phyloP scores from a whole-genome alignment of 495 filamentous ascomycete genomes.

The Cercophora newfieldiana region DNA sequence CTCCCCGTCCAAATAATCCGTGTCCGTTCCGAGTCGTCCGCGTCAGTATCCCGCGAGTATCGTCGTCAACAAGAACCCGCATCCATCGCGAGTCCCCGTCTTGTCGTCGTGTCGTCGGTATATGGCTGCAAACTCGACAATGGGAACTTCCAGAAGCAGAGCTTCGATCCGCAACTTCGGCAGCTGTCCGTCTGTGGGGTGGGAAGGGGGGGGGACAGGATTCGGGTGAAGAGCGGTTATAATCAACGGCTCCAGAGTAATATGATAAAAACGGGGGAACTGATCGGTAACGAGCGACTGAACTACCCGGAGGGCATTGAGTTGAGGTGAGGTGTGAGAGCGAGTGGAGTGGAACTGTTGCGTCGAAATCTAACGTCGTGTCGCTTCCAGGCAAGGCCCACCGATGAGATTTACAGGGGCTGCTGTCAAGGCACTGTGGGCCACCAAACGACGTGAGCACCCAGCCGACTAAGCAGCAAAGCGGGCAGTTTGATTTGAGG shows the following conservation, averaged over 20 bases:
- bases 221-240: slow-evolving; percentile 22
- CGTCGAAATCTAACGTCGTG: slow-evolving; percentile 9
- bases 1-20: too few species aligned
- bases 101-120: neutral
- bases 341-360: neutral
- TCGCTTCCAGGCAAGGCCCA: neutral
- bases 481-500: slow-evolving; percentile 20
- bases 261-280: slow-evolving; percentile 12
- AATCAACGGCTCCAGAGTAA: slow-evolving; percentile 7
- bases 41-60: slow-evolving; percentile 7
- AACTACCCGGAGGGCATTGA: neutral
- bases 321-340: too few species aligned
- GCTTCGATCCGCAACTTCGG: neutral
- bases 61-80: slow-evolving; percentile 21
- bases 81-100: slow-evolving; percentile 22
- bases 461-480: too few species aligned
- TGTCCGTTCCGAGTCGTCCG: slow-evolving; percentile 8
- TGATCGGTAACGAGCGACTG: too few species aligned
- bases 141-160: slow-evolving; percentile 1
- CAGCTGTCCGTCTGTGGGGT: neutral
- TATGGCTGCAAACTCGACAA: neutral
- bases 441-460: too few species aligned
- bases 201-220: too few species aligned
- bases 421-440: slow-evolving; percentile 15
- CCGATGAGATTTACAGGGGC: slow-evolving; percentile 15